phyloP scores from a whole-genome alignment of 129 eudicot species.

The Daucus carota region DH1_v3.0 NC_030385.2:34165001-34165500 shows the following conservation, averaged over 20 bases:
- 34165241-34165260: background rate
- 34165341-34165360: conserved; percentile 73
- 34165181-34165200: background rate
- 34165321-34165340: conserved; percentile 60
- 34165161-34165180: background rate
- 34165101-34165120: no score
- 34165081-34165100: no score
- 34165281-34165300: conserved; percentile 13
- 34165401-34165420: conserved; percentile 4
- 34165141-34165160: background rate
- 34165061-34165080: background rate
- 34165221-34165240: no score
- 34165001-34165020: no score
- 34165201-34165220: no score
- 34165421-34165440: conserved; percentile 20
- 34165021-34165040: no score
- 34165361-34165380: conserved; percentile 13
- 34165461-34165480: conserved; percentile 55
- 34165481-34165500: conserved; percentile 10
- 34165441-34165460: conserved; percentile 13
- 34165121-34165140: background rate
- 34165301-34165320: conserved; percentile 96
- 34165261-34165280: background rate
- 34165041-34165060: no score
- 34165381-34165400: conserved; percentile 24